Evolutionary conservation across 371 early-diverging fungal genomes (phyloP).

Genomic region (Apophysomyces elegans): DNA sequence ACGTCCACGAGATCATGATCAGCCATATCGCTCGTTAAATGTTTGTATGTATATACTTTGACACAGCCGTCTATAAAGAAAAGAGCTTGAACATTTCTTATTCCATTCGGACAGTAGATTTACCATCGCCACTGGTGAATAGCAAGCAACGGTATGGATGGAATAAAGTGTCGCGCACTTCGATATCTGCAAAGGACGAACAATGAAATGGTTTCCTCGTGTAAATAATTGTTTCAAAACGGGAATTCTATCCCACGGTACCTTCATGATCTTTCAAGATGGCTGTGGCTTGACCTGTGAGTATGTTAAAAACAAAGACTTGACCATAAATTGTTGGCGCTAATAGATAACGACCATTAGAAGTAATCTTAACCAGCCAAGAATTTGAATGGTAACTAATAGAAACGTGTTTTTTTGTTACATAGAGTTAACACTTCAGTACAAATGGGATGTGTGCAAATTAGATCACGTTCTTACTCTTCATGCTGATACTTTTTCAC

Average conservation of each 20-base stretch:
- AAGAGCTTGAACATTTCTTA: not conserved
- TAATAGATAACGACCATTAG: slow-evolving; percentile 83
- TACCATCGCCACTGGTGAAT: slow-evolving; percentile 78
- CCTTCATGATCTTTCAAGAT: slow-evolving; percentile 83
- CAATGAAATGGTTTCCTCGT: too few relatives aligned
- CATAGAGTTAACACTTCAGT: too few relatives aligned
- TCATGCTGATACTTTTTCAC: slow-evolving; percentile 75
- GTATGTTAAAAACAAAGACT: slow-evolving; percentile 80
- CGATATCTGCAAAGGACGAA: slow-evolving; percentile 22
- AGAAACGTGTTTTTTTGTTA: not conserved
- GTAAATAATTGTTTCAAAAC: too few relatives aligned
- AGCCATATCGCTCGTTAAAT: slow-evolving; percentile 5
- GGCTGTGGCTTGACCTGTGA: slow-evolving; percentile 73
- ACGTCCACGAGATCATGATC: not conserved
- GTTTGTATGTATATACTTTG: slow-evolving; percentile 36
- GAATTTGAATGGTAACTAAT: slow-evolving; percentile 85
- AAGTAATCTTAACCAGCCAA: slow-evolving; percentile 87
- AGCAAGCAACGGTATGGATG: slow-evolving; percentile 72
- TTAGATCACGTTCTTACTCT: slow-evolving; percentile 50
- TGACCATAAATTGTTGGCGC: slow-evolving; percentile 91
- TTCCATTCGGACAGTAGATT: not conserved
- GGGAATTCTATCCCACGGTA: slow-evolving; percentile 19
- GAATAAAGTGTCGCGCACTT: slow-evolving; percentile 80
- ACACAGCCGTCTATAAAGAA: slow-evolving; percentile 35
- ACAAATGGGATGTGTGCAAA: too few relatives aligned